Evolutionary conservation across 2,329 filamentous ascomycete species (phyloP).

Genomic region (Cadophora malorum): DNA sequence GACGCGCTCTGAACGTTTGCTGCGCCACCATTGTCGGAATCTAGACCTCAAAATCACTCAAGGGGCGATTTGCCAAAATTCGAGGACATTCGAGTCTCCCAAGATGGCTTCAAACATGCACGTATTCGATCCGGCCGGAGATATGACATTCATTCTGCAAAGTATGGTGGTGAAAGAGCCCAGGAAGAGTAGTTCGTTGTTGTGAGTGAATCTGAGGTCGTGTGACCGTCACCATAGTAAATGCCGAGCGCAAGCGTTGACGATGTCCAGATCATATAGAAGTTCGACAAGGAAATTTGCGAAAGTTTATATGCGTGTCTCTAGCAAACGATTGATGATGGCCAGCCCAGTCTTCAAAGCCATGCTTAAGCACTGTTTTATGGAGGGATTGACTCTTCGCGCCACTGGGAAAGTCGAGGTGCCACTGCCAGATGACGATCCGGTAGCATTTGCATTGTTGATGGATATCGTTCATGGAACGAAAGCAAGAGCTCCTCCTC

Average conservation of each 20-base stretch:
- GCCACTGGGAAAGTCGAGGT: slow-evolving; percentile 24
- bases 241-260: neutral
- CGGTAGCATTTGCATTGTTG: slow-evolving; percentile 22
- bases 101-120: slow-evolving; percentile 24
- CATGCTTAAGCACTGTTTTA: slow-evolving; percentile 27
- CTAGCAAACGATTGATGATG: slow-evolving; percentile 20
- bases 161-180: slow-evolving; percentile 21
- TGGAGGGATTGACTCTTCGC: slow-evolving; percentile 25
- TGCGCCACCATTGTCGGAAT: slow-evolving; percentile 15
- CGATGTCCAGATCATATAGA: slow-evolving; percentile 19
- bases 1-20: neutral
- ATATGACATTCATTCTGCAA: slow-evolving; percentile 28
- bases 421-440: slow-evolving; percentile 28
- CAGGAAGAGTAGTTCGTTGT: slow-evolving; percentile 24
- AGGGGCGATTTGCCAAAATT: neutral
- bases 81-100: neutral
- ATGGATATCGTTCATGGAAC: slow-evolving; percentile 25
- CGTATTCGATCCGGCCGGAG: slow-evolving; percentile 23
- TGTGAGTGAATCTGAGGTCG: slow-evolving; percentile 20
- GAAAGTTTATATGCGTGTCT: slow-evolving; percentile 24
- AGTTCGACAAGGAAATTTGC: slow-evolving; percentile 15
- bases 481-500: slow-evolving; percentile 31
- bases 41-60: neutral
- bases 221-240: neutral
- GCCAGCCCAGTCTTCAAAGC: slow-evolving; percentile 27